A percentile compares a stretch with the other conserved stretches of the same genome.
Conservation (phyloP, 2,329 filamentous ascomycete species). For the Kalaharituber pfeilii region DNA sequence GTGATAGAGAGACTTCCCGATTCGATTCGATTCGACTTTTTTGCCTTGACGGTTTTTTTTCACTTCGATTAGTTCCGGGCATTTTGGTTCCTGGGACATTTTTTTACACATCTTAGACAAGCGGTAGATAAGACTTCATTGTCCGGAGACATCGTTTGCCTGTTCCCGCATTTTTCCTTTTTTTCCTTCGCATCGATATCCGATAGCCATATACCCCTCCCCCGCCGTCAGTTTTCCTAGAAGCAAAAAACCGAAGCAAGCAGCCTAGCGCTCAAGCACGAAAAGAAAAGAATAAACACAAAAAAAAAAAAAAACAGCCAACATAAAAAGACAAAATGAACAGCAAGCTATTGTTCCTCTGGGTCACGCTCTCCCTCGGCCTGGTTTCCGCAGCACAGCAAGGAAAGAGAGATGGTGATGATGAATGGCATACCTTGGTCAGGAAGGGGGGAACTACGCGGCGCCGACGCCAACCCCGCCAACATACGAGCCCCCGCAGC, state of each 20-base stretch:
- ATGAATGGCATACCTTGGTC: background rate
- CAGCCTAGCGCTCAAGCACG: background rate
- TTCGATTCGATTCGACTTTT: background rate
- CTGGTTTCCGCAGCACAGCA: background rate
- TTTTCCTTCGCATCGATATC: background rate
- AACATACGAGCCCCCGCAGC: background rate
- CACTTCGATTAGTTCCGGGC: background rate
- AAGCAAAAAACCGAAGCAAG: background rate
- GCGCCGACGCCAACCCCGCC: background rate
- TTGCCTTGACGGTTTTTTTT: conserved; percentile 1
- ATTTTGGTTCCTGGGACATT: background rate
- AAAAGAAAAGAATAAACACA: background rate
- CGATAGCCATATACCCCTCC: background rate
- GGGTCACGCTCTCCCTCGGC: background rate
- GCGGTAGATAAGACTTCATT: background rate
- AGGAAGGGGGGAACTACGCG: background rate
- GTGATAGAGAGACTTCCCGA: no score
- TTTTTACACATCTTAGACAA: background rate
- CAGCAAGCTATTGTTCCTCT: background rate
- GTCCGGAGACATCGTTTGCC: background rate
- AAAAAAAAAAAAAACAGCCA: background rate
- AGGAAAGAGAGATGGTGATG: background rate
- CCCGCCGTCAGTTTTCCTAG: background rate
- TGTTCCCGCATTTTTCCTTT: background rate
- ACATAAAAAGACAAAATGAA: background rate